These are phyloP conservation scores for Mycena latifolia DNA, from an alignment of 768 basidiomycete species.

Conservation along the genomic window DNA sequence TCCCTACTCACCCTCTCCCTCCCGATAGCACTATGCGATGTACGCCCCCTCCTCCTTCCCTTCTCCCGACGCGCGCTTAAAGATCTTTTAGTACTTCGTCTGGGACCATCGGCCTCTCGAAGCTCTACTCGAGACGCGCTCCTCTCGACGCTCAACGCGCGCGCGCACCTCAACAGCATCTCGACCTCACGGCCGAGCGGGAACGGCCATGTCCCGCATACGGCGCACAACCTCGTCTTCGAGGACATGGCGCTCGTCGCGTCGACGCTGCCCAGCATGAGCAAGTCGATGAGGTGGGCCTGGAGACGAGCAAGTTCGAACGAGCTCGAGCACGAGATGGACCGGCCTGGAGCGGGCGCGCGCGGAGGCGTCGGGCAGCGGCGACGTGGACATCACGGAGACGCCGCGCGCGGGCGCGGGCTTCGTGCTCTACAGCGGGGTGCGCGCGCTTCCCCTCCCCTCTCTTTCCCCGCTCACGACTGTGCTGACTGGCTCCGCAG, in stretches of 20 bases:
- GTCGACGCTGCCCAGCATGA: background rate
- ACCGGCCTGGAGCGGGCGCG: too few relatives aligned
- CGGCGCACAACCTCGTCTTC: conserved; percentile 11
- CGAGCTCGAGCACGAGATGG: conserved; percentile 1
- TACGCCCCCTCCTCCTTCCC: too few relatives aligned
- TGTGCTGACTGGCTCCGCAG: too few relatives aligned
- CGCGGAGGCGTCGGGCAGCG: too few relatives aligned
- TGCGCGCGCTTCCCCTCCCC: too few relatives aligned
- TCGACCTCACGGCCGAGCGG: background rate
- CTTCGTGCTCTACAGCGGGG: too few relatives aligned
- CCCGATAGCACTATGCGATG: background rate
- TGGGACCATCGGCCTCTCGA: conserved; percentile 42
- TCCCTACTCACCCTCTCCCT: too few relatives aligned
- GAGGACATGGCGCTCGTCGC: conserved; percentile 1
- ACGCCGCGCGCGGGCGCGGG: conserved; percentile 16
- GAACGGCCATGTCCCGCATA: background rate
- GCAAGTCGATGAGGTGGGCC: background rate
- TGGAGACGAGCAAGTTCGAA: too few relatives aligned
- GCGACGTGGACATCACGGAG: conserved; percentile 7
- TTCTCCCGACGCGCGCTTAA: too few relatives aligned
- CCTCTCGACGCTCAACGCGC: conserved; percentile 61
- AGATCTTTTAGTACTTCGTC: conserved; percentile 12
- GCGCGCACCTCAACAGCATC: conserved; percentile 41
- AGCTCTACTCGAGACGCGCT: conserved; percentile 62
- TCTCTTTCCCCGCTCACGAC: too few relatives aligned